Percentiles rank a stretch among this genome's conserved stretches.
Evolutionary conservation across 2,329 filamentous ascomycete species (phyloP).

Genomic region (Thielaviopsis musarum): DNA sequence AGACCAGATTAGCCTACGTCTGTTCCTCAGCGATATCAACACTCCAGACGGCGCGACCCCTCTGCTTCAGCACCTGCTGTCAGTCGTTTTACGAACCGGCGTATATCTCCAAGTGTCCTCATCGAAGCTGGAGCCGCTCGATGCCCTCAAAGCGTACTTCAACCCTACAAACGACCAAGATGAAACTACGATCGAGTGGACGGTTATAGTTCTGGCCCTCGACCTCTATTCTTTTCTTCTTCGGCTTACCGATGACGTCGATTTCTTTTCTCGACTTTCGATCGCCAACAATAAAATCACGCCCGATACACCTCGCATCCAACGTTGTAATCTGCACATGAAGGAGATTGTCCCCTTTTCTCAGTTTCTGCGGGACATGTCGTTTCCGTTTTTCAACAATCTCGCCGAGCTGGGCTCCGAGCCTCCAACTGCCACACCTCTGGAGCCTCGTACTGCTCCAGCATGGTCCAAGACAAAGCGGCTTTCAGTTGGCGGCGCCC

Average conservation of each 20-base stretch:
- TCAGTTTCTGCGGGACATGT: constrained; percentile 75
- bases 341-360: constrained; percentile 58
- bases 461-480: not conserved
- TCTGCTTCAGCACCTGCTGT: constrained; percentile 75
- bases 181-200: constrained; percentile 51
- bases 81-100: constrained; percentile 31
- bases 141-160: constrained; percentile 1
- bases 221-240: constrained; percentile 89
- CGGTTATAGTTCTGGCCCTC: constrained; percentile 73
- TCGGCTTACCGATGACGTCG: constrained; percentile 87
- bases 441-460: not conserved
- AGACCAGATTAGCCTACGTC: constrained; percentile 87
- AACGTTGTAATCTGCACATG: constrained; percentile 51
- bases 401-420: constrained; percentile 33
- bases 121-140: not conserved
- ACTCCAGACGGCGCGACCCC: constrained; percentile 31
- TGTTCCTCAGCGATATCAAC: constrained; percentile 60
- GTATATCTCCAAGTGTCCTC: constrained; percentile 13
- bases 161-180: not conserved
- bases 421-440: not conserved
- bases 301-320: constrained; percentile 29
- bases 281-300: constrained; percentile 14
- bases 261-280: constrained; percentile 58
- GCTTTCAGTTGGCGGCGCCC: not conserved
- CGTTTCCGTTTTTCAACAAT: constrained; percentile 79